A percentile compares a stretch with the other conserved stretches of the same genome.
These are phyloP conservation scores for Penicillium coprophilum DNA, from an alignment of 495 filamentous ascomycete species.

Conservation along the genomic window DNA sequence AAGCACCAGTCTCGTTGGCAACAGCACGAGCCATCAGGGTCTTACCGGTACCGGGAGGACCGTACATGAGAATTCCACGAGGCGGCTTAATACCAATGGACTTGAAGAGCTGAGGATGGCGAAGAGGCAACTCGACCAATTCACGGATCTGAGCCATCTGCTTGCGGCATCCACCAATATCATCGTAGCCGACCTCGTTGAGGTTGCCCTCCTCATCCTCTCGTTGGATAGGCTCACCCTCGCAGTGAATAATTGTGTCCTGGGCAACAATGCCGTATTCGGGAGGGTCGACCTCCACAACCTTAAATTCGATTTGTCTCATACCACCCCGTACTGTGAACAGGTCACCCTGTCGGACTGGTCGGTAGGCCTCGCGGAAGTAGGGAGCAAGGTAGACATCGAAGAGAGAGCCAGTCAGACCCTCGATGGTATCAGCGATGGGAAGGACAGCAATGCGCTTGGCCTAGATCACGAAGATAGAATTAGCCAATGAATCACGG, in stretches of 20 bases:
- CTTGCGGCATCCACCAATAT: constrained; percentile 98
- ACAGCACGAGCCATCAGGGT: constrained; percentile 98
- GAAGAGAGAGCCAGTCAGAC: constrained; percentile 94
- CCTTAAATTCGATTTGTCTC: constrained; percentile 99
- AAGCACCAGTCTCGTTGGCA: constrained; percentile 96
- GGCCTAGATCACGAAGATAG: constrained; percentile 55
- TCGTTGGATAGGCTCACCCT: constrained; percentile 96
- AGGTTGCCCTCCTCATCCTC: constrained; percentile 99
- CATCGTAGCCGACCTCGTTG: constrained; percentile 98
- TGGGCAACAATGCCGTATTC: constrained; percentile 98
- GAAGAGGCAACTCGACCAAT: constrained; percentile 92
- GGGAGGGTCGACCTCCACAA: constrained; percentile 96
- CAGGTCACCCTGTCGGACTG: constrained; percentile 91
- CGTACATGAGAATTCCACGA: constrained; percentile 96
- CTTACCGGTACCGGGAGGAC: constrained; percentile 98
- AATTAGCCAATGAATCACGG: constrained; percentile 12
- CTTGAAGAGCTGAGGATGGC: constrained; percentile 98
- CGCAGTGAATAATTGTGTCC: constrained; percentile 98
- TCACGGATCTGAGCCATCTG: constrained; percentile 99
- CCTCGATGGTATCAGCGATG: constrained; percentile 97
- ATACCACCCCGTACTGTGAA: constrained; percentile 97
- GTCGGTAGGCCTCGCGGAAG: constrained; percentile 98
- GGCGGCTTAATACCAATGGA: constrained; percentile 99
- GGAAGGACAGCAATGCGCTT: constrained; percentile 98
- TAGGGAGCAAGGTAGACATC: constrained; percentile 99